Base-by-base conservation (phyloP, 2,329 filamentous ascomycete species). In the Blastomyces gilchristii region DNA sequence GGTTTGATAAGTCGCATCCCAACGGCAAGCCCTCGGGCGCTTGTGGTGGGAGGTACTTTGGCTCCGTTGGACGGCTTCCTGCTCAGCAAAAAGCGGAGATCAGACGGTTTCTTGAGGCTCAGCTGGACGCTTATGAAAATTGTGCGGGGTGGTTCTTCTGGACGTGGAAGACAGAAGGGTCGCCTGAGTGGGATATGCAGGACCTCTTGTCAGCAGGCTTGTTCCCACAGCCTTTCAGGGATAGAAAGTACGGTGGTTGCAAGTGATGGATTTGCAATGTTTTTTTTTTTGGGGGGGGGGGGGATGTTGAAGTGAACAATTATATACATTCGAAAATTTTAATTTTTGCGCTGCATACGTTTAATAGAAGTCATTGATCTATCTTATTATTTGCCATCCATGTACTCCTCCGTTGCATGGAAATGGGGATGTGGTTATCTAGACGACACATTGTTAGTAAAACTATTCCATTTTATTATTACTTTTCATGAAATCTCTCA, bases 1-100 rank as follows among this genome's bases (percentile, higher is more conserved):
- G 87, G 45, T 86, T 83, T 64, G 77, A 80, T 54, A 85, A 84
- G 16, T 80, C 79, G 2, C 83, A 78, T 67, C 71, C 76, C 0
- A 79, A 75, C 41, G 81, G 76, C 58, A 68, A 71, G 0, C 78
- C 75, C 61, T 76, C 85, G 31, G 84, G 83, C n/a, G 78, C 76
- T 63, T 88, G 86, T 71, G 74, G 69, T 3, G 79, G 75, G 65
- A 82, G 80, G 67, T 76, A 77, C 68, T 74, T 79, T 34, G 76
- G 76, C 22, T 75, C 78, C 22, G 84, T 85, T 75, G 70, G 73
- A 1, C 72, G 65, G 1, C 74, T 81, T 64, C 69, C 72, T 28
- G 66, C 68, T 1, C 68, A 70, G 1, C 73, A 77, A n/a, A 74
- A 75, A 62, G 62, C 63, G 41, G 73, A 77, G 58, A 72, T 75